phyloP scores from a whole-genome alignment of 805 yeast genomes.

The Wickerhamiella siamensis region DNA sequence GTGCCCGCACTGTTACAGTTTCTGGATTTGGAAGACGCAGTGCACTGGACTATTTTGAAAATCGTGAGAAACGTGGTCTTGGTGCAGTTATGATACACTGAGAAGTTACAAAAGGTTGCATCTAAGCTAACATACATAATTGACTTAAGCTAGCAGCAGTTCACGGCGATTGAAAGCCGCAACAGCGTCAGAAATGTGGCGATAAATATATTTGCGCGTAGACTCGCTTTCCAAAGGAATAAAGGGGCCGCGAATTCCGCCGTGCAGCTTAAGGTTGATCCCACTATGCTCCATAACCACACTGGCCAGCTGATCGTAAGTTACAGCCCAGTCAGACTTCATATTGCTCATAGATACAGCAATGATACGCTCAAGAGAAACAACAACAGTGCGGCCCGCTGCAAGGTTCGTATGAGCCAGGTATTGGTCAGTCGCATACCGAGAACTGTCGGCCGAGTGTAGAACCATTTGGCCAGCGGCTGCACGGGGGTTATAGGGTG shows the following conservation, averaged over 20 bases:
- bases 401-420: conserved; percentile 80
- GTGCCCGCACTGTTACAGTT: conserved; percentile 14
- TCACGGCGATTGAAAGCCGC: conserved; percentile 43
- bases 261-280: conserved; percentile 46
- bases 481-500: conserved; percentile 63
- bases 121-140: neutral
- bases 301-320: conserved; percentile 48
- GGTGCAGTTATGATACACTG: neutral
- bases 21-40: conserved; percentile 13
- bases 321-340: conserved; percentile 57
- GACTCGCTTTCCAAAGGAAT: conserved; percentile 62
- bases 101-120: neutral
- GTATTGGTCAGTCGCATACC: conserved; percentile 55
- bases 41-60: conserved; percentile 9
- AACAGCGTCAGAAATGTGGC: conserved; percentile 66
- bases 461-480: conserved; percentile 93
- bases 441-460: conserved; percentile 70
- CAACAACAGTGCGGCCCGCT: conserved; percentile 58
- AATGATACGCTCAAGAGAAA: conserved; percentile 57
- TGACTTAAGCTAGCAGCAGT: conserved; percentile 9
- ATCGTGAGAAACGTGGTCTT: conserved; percentile 4
- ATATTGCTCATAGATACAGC: conserved; percentile 49
- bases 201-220: conserved; percentile 53
- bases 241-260: conserved; percentile 48
- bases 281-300: conserved; percentile 73